Conservation (phyloP, 1,139 yeast species). For the Taphrina pruni region DNA sequence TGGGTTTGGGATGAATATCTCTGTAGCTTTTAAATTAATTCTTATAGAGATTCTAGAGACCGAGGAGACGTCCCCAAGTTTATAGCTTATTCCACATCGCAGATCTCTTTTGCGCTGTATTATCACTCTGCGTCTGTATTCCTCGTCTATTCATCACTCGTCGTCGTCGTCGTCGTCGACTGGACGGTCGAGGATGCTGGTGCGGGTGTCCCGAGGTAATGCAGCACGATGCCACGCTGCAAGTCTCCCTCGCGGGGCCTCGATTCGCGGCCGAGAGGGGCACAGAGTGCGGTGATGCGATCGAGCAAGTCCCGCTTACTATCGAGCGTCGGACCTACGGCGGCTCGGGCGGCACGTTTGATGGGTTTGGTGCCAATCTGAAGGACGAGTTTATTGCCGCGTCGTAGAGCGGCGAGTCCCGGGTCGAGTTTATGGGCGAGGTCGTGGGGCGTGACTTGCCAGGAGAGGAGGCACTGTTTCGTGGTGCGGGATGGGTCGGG, state of each 20-base stretch:
- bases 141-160: not conserved
- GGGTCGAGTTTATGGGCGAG: slow-evolving; percentile 30
- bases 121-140: too few species aligned
- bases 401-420: slow-evolving; percentile 27
- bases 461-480: slow-evolving; percentile 26
- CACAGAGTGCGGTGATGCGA: slow-evolving; percentile 6
- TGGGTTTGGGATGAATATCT: too few species aligned
- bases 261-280: slow-evolving; percentile 25
- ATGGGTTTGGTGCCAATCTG: slow-evolving; percentile 21
- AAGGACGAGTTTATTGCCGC: slow-evolving; percentile 31
- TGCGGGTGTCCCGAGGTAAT: slow-evolving; percentile 11
- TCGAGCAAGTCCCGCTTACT: slow-evolving; percentile 7
- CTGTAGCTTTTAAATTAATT: not conserved
- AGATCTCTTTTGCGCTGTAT: too few species aligned
- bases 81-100: not conserved
- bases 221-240: slow-evolving; percentile 25
- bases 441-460: slow-evolving; percentile 37
- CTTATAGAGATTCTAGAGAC: not conserved
- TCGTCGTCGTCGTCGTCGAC: not conserved
- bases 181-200: not conserved
- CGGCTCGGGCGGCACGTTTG: slow-evolving; percentile 1
- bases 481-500: slow-evolving; percentile 13
- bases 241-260: slow-evolving; percentile 31
- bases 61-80: not conserved
- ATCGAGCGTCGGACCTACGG: not conserved